These are phyloP conservation scores for Neotropicomus parvogracilis DNA, from an alignment of 1,284 basidiomycete genomes.

Conservation along the genomic window DNA sequence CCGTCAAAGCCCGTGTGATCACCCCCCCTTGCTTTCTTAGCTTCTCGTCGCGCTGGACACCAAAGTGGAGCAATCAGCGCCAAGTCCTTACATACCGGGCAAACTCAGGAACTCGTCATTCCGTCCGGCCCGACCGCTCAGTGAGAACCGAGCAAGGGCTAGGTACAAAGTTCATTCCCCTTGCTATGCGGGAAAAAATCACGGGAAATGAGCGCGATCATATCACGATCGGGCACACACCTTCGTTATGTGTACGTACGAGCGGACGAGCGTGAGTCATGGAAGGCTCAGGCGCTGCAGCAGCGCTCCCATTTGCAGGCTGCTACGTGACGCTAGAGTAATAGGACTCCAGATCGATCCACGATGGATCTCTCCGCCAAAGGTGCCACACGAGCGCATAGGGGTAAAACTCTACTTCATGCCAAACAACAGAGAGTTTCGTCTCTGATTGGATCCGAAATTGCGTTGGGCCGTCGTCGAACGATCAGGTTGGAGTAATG, in stretches of 20 bases:
- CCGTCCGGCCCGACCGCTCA: not conserved
- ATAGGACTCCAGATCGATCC: constrained; percentile 18
- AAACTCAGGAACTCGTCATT: constrained; percentile 4
- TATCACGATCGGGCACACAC: constrained; percentile 10
- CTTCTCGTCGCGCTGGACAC: constrained; percentile 1
- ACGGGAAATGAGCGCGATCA: constrained; percentile 9
- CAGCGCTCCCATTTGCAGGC: constrained; percentile 1
- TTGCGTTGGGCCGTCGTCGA: constrained; percentile 2
- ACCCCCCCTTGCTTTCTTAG: constrained; percentile 1
- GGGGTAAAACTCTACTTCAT: constrained; percentile 9
- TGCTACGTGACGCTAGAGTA: constrained; percentile 10
- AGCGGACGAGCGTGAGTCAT: not conserved
- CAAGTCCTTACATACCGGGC: constrained; percentile 8
- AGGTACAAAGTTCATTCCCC: constrained; percentile 20
- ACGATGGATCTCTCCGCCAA: constrained; percentile 10
- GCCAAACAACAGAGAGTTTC: not conserved
- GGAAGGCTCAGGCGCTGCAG: not conserved
- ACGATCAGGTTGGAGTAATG: constrained; percentile 4
- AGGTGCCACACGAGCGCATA: constrained; percentile 1
- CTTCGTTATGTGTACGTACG: constrained; percentile 17
- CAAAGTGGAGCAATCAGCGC: constrained; percentile 1
- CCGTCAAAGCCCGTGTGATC: constrained; percentile 10
- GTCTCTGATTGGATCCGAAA: not conserved
- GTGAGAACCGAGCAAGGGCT: constrained; percentile 7
- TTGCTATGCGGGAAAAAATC: constrained; percentile 4